Conservation (phyloP, 2,329 filamentous ascomycete genomes). For the Ophiostoma angusticollis region DNA sequence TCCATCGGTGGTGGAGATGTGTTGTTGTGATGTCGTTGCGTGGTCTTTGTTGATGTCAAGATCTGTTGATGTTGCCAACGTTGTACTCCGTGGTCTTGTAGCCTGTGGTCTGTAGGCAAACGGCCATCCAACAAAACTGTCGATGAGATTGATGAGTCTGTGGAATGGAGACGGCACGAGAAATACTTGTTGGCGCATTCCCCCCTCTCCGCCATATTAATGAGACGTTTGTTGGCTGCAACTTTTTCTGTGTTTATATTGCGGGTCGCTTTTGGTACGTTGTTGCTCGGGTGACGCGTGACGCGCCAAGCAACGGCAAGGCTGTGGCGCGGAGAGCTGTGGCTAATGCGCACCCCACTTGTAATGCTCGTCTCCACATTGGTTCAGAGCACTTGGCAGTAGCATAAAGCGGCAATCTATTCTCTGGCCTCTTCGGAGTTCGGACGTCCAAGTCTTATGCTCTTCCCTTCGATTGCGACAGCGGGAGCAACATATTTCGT, state of each 20-base stretch:
- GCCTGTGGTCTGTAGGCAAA: neutral
- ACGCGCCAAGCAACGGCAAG: no score
- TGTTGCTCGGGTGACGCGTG: slow-evolving; percentile 14
- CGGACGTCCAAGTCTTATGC: no score
- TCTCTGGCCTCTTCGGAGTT: slow-evolving; percentile 1
- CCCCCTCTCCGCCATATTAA: slow-evolving; percentile 3
- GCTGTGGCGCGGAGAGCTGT: no score
- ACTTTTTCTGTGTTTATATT: slow-evolving; percentile 10
- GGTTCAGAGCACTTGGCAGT: neutral
- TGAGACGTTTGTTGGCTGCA: neutral
- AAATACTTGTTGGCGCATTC: neutral
- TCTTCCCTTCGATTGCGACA: neutral
- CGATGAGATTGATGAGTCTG: neutral
- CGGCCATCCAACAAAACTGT: no score
- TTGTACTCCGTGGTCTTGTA: neutral
- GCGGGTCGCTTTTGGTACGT: slow-evolving; percentile 5
- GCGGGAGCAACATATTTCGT: neutral
- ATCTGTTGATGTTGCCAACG: neutral
- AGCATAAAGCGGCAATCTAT: slow-evolving; percentile 7
- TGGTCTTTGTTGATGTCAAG: neutral
- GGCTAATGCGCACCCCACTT: neutral
- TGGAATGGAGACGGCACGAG: no score
- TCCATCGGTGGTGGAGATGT: slow-evolving; percentile 25
- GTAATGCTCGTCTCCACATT: slow-evolving; percentile 8
- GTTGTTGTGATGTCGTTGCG: slow-evolving; percentile 4